Evolutionary conservation across 1,139 yeast genomes (phyloP), one percentile per base, ranked within the genome.

Genomic region (Candida dubliniensis): DNA sequence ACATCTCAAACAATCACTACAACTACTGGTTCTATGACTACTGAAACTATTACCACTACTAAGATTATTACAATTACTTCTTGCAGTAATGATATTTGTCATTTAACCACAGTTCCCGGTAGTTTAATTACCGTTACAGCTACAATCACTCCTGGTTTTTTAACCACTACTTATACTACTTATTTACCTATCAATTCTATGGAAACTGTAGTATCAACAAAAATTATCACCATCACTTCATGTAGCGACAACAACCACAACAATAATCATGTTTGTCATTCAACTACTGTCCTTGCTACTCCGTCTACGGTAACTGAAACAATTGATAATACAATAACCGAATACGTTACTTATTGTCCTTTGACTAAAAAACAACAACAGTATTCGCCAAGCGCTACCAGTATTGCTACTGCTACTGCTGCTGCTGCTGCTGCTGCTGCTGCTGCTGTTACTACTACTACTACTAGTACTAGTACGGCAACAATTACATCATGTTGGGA

Each of bases 401-500:
- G 25, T 36, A 25, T 27, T 9, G 8, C 74, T 44, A 70, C 66
- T 46, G 60, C 66, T 36, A 54, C 58, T 38, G 52, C 59, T 42
- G 47, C 53, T 29, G 55, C 63, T 47, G 68, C 26, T 4, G 5
- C 36, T 2, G 6, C 36, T 2, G 56, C 62, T 13, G 56, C 55
- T 47, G 52, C 62, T 47, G 41, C 40, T 35, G 48, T 36, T 18
- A 54, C 64, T 34, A 48, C 48, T 27, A 51, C 49, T 44, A 49
- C 56, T 43, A 47, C 50, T 41, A 54, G 46, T 51, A 53, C 37
- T 24, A 18, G 8, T 4, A 13, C 67, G 42, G 56, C 58, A 34
- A 55, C 82, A 58, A 66, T 77, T 64, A 76, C 81, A 47, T 67
- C 76, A 45, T 78, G 83, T 65, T 56, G 61, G 38, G 58, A 66